Conservation (phyloP, 1,139 yeast genomes). For the Blastobotrys malaysiensis region DNA sequence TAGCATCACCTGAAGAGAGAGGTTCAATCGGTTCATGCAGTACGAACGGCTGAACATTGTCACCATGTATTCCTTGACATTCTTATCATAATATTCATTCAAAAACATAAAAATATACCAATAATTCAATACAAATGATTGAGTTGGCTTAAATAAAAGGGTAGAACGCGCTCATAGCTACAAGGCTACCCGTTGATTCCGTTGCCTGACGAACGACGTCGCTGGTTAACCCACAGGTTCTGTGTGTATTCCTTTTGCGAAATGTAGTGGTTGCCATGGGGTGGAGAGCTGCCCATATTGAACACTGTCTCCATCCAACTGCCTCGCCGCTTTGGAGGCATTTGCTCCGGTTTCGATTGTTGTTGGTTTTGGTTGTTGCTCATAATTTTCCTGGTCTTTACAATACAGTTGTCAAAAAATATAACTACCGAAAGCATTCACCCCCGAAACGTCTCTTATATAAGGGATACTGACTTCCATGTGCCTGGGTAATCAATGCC, state of each 20-base stretch:
- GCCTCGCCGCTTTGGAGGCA: conserved; percentile 8
- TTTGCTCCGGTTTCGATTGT: neutral
- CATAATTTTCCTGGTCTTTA: neutral
- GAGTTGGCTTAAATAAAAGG: neutral
- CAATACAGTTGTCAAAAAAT: neutral
- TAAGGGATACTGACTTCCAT: neutral
- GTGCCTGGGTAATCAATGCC: neutral
- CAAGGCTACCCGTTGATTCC: conserved; percentile 6
- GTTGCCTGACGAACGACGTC: conserved; percentile 8
- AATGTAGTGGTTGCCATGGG: neutral
- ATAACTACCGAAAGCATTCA: neutral
- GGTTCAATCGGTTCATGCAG: neutral
- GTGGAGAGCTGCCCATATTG: conserved; percentile 2
- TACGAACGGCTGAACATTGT: neutral
- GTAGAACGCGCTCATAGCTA: neutral
- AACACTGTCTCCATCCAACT: conserved; percentile 8
- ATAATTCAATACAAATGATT: neutral
- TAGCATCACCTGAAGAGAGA: too few relatives aligned
- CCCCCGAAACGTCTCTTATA: neutral
- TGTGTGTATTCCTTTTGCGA: conserved; percentile 5
- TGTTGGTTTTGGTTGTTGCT: neutral
- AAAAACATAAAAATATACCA: neutral
- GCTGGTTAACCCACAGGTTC: conserved; percentile 10
- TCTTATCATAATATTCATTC: neutral
- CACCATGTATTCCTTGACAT: too few relatives aligned